phyloP scores from a whole-genome alignment of 1,284 basidiomycete genomes.

The Hemileia vastatrix region DNA sequence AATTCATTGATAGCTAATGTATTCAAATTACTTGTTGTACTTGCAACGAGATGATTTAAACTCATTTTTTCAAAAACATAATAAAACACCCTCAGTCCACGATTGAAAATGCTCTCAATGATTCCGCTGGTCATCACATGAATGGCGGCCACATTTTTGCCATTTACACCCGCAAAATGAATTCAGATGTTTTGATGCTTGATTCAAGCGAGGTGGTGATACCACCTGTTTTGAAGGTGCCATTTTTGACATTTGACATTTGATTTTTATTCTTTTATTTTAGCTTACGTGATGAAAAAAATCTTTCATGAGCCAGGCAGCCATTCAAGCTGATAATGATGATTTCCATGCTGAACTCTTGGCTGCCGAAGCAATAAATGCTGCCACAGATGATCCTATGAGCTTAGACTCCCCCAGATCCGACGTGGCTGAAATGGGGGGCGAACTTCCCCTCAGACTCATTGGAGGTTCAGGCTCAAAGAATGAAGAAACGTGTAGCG shows the following conservation, averaged over 20 bases:
- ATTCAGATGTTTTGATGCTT: neutral
- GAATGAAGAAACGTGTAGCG: no score
- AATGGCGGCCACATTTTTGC: slow-evolving; percentile 23
- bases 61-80: no score
- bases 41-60: no score
- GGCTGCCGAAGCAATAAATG: neutral
- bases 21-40: no score
- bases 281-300: no score
- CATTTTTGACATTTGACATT: neutral
- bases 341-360: slow-evolving; percentile 1
- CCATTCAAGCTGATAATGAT: slow-evolving; percentile 20
- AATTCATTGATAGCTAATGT: no score
- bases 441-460: no score
- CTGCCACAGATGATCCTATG: slow-evolving; percentile 9
- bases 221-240: slow-evolving; percentile 5
- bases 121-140: slow-evolving; percentile 20
- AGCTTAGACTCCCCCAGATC: slow-evolving; percentile 14
- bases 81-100: no score
- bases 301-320: neutral
- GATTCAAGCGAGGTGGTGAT: slow-evolving; percentile 6
- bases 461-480: no score
- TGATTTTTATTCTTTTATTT: neutral
- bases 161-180: slow-evolving; percentile 5
- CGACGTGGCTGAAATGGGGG: slow-evolving; percentile 18
- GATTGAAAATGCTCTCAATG: slow-evolving; percentile 16